Evolutionary conservation across 139 green algal genomes (phyloP), one percentile per base, ranked within the genome.

Genomic region (Auxenochlorella protothecoides): DNA sequence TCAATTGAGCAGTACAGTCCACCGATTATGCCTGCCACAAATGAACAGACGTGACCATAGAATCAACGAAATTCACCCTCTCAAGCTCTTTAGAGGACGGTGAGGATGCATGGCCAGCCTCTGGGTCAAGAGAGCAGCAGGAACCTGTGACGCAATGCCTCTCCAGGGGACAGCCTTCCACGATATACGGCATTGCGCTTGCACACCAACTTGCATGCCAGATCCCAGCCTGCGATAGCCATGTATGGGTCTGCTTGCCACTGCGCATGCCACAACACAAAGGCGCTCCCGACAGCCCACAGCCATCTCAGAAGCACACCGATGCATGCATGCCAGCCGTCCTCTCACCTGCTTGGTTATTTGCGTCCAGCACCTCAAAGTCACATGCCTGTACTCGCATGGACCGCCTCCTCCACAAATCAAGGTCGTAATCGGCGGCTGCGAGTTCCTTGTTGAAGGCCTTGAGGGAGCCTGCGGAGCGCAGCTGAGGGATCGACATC

Each of bases 401-500:
- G 27, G 27, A 44, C 72, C 71, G 63, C 66, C 61, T 71, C 55
- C 84, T 68, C 85, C 85, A 90, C 0, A 53, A 15, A 54, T 83
- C 63, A 27, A 90, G 73, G 79, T 90, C 79, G 68, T 78, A 88
- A n/a, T 78, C 79, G 51, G 8, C 61, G 10, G 53, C 27, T 3
- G 73, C 74, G 53, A 87, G 62, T 12, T 82, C 80, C 4, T 55
- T 27, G 66, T 79, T 83, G 65, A 91, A 88, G 60, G 4, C 69
- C 8, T 76, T 83, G 67, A 80, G 68, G 2, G 81, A 82, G n/a
- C 68, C 61, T 0, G n/a, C 69, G 4, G 74, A 74, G 14, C 89
- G 77, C 69, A 96, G 81, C 86, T 93, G 74, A 3, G 91, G 91
- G 52, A 97, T 83, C 66, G 79, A 70, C 72, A 80, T 65, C 61